Conservation (phyloP, 2,329 filamentous ascomycete species). For the Neoarthrinium moseri region DNA sequence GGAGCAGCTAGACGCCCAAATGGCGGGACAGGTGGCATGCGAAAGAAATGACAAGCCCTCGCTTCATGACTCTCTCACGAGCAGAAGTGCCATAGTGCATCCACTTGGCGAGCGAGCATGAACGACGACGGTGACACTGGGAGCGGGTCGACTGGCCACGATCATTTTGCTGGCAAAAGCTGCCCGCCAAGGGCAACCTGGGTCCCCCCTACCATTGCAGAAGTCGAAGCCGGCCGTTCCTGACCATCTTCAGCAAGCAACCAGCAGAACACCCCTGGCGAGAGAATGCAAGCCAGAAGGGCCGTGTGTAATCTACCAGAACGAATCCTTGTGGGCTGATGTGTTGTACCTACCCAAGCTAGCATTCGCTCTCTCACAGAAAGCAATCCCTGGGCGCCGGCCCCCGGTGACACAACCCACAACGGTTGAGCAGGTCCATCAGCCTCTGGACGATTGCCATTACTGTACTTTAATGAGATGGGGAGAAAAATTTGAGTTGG, state of each 20-base stretch:
- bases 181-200: neutral
- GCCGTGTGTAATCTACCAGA: conserved; percentile 7
- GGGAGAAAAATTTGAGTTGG: too few species aligned
- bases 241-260: conserved; percentile 5
- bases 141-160: neutral
- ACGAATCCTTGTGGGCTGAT: conserved; percentile 2
- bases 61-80: too few species aligned
- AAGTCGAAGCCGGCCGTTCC: conserved; percentile 6
- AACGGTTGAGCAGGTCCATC: too few species aligned
- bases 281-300: conserved; percentile 6
- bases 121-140: neutral
- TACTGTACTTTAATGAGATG: too few species aligned
- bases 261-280: conserved; percentile 3
- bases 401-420: too few species aligned
- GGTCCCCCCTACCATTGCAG: conserved; percentile 5
- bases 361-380: neutral
- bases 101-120: neutral
- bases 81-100: too few species aligned
- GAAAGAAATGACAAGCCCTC: neutral
- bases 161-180: neutral
- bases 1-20: too few species aligned
- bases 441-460: too few species aligned
- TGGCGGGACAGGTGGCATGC: neutral
- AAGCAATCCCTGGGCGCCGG: too few species aligned
- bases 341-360: neutral